Base-by-base conservation (phyloP, 352 stramenopile genomes). In the Hyaloperonospora brassicae region DNA sequence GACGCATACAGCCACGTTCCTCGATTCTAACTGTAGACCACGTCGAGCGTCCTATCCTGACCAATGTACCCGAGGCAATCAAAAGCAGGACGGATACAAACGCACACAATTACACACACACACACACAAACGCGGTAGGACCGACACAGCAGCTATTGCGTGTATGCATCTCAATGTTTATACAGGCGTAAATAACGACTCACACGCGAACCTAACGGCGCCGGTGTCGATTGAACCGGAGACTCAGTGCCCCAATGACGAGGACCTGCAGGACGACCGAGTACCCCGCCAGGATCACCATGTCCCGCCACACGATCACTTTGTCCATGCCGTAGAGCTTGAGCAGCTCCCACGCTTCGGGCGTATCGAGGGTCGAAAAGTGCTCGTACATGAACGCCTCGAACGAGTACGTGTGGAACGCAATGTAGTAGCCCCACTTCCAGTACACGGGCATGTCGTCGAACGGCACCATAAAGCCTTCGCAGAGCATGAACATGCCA, bases 341-440 rank as follows among this genome's bases (percentile, higher is more conserved):
- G 25, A 84, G 68, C 38, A 84, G 52, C 0, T 36, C 13, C 63
- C 52, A 68, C 2, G 63, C 42, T 8, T 61, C 35, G 22, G 59
- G 21, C 0, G 66, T 68, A 30, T 71, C 48, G 30, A 59, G 44
- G 13, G 61, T 25, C 0, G 64, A 73, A 51, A 90, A 92, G 36
- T 95, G 76, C 36, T 92, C 67, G 59, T 80, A 86, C 80, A 95
- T 88, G 70, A 95, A 89, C 10, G 68, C 68, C 64, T 89, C 62
- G 64, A 95, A 93, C 50, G 71, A 75, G 61, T 93, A 95, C 22
- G 84, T 89, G 68, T 93, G 85, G 66, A 95, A 93, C 4, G 78
- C 76, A 38, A 93, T 59, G 66, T 93, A 92, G 68, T 95, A 89
- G 38, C 71, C 70, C 86, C 86, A 95, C 35, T 72, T 75, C 70